Conservation (phyloP, 768 basidiomycete species). For the Lactarius tabidus region DNA sequence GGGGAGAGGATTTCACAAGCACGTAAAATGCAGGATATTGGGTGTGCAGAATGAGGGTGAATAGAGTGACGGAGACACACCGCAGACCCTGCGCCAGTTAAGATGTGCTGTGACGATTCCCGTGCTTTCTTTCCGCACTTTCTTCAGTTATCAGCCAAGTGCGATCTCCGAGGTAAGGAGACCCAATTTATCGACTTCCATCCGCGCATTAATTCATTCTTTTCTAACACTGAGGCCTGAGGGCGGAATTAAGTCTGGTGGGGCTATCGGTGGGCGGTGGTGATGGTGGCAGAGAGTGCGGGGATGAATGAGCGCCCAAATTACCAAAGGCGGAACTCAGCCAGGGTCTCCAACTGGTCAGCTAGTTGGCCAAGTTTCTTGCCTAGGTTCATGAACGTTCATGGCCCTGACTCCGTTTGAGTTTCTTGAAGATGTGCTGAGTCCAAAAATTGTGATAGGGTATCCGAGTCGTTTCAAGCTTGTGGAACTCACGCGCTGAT, state of each 20-base stretch:
- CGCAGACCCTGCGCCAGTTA: constrained; percentile 70
- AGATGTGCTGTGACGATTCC: constrained; percentile 61
- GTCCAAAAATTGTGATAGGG: no score
- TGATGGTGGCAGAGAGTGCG: not conserved
- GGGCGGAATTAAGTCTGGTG: constrained; percentile 76
- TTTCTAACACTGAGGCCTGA: constrained; percentile 76
- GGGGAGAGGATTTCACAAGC: not conserved
- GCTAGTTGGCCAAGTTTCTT: no score
- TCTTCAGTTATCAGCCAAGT: constrained; percentile 69
- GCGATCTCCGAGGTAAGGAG: constrained; percentile 78
- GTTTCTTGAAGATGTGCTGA: no score
- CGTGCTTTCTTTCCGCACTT: constrained; percentile 77
- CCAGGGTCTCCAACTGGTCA: no score
- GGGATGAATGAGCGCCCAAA: constrained; percentile 28
- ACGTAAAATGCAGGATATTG: not conserved
- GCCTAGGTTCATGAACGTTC: no score
- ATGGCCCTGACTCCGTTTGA: no score
- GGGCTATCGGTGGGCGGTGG: constrained; percentile 13
- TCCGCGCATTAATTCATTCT: constrained; percentile 72
- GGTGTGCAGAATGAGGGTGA: not conserved
- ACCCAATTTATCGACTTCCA: constrained; percentile 80
- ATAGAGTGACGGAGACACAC: constrained; percentile 36
- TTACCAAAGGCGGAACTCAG: no score
- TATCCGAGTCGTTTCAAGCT: no score
- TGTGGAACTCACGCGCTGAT: no score